Conservation (phyloP, 371 early-diverging fungal species). For the Rhizomucor miehei region DNA sequence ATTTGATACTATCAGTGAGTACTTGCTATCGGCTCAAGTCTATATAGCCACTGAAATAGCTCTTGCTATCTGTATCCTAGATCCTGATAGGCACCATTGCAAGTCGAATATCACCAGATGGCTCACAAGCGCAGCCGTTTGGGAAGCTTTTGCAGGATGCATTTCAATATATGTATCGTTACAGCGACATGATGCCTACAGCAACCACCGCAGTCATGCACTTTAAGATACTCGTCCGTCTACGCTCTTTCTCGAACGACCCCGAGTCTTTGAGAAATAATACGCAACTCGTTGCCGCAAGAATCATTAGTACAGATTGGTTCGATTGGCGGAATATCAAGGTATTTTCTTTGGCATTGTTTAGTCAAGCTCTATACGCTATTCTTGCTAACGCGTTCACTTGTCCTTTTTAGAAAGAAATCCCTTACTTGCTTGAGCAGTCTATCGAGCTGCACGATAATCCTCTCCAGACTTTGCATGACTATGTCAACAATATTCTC, state of each 20-base stretch:
- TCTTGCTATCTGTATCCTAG: constrained; percentile 1
- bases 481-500: constrained; percentile 41
- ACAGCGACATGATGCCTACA: constrained; percentile 29
- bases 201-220: constrained; percentile 26
- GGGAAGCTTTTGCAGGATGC: constrained; percentile 21
- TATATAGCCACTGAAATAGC: not conserved
- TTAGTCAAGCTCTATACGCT: not conserved
- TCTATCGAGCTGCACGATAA: constrained; percentile 43
- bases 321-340: constrained; percentile 39
- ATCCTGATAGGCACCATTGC: constrained; percentile 17
- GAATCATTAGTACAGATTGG: constrained; percentile 31
- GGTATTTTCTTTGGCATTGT: constrained; percentile 11
- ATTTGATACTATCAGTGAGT: constrained; percentile 27
- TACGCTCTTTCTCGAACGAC: constrained; percentile 20
- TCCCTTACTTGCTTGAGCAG: constrained; percentile 35
- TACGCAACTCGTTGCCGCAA: constrained; percentile 19
- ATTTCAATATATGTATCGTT: constrained; percentile 33
- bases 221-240: constrained; percentile 26
- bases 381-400: not conserved
- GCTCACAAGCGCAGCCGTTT: constrained; percentile 10
- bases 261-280: constrained; percentile 8
- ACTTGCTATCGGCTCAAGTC: not conserved
- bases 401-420: constrained; percentile 28
- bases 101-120: constrained; percentile 11
- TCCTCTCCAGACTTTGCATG: constrained; percentile 38